Base-by-base conservation (phyloP, 2,329 filamentous ascomycete species). In the Aotearoamyces nothofagi region DNA sequence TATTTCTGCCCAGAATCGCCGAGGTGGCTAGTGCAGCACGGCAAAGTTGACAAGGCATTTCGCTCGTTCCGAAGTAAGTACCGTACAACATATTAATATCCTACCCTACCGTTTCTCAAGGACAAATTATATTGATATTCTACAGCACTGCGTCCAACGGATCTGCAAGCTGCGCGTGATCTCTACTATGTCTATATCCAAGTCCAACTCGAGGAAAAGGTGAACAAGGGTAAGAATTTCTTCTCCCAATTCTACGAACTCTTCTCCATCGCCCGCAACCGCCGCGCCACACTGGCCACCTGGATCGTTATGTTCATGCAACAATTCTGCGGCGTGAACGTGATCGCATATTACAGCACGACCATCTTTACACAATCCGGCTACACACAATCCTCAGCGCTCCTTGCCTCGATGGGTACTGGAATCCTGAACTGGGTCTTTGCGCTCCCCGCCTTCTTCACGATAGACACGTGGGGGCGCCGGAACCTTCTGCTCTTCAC, bases 251-350 rank as follows among this genome's bases (percentile, higher is more conserved):
- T 78, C 38, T 41, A 60, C 24, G 69, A 77, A 40, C 47, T 78
- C 15, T 57, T 75, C 27, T 67, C 60, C 0, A 56, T 77, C 12
- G 66, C 68, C 9, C 63, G 72, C 26, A 76, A 75, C 44, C 62
- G 71, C 11, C 65, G 70, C 30, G 70, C 67, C 3, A 59, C 69
- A 52, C 40, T 70, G 10, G 70, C 68, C 2, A 69, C 65, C 1
- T 58, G 71, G 41, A 61, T 74, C 23, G 67, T 74, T 34, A 77
- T 77, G 70, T 75, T 74, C 36, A 65, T 73, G 61, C 71, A 78
- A 41, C 70, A 76, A 52, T 56, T 60, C 39, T 64, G 61, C 35
- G 56, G 56, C 26, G 56, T 64, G 24, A 69, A 69, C 26, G 58
- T 66, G 5, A 65, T 70, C 15, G 63, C 66, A 14, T 72, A 71